Evolutionary conservation across 192 early-diverging fungal genomes (phyloP), one percentile per base, ranked within the genome.

Genomic region (Diversispora eburnea): DNA sequence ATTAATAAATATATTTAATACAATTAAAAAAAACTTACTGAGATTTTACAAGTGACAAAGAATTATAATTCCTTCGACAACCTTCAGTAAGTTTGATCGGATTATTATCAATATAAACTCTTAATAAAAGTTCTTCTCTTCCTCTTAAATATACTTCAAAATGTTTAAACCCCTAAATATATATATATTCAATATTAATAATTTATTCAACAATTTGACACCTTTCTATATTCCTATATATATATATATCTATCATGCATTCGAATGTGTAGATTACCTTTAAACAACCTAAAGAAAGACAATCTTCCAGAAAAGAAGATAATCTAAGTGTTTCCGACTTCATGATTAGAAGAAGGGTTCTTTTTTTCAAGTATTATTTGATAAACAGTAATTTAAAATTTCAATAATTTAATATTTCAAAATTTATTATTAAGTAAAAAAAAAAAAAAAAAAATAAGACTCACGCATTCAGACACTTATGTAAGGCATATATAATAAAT

Each of bases 141-240:
- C 90, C 87, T 41, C 90, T 84, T 8, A 91, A 84, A 39, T 89
- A 83, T 33, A 88, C 76, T 19, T 88, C 86, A 80, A 90, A 88
- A 56, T 90, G 82, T 63, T 81, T 78, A 71, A 91, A 91, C 45
- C 90, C 89, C 88, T 90, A 46, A 17, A 41, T 12, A 19, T n/a
- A 70, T 3, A 72, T 33, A 33, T 33, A 2, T 33, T 54, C n/a
- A 17, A 54, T 54, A 13, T 62, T 49, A 17, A 49, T 33, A 73
- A n/a, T 25, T 42, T 2, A 74, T 33, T 25, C 5, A 19, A 25
- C n/a, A 12, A 45, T 8, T 33, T 25, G 39, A 54, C 41, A 41
- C 6, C 6, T 1, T 13, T n/a, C 10, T 15, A 19, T 39, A 15
- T 17, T 43, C 15, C 47, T n/a, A 0, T 48, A 6, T 39, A 4